A percentile compares a stretch with the other conserved stretches of the same genome.
Evolutionary conservation across 116 monocot species (phyloP).

Genomic region (Papilionanthe hybrid): DNA sequence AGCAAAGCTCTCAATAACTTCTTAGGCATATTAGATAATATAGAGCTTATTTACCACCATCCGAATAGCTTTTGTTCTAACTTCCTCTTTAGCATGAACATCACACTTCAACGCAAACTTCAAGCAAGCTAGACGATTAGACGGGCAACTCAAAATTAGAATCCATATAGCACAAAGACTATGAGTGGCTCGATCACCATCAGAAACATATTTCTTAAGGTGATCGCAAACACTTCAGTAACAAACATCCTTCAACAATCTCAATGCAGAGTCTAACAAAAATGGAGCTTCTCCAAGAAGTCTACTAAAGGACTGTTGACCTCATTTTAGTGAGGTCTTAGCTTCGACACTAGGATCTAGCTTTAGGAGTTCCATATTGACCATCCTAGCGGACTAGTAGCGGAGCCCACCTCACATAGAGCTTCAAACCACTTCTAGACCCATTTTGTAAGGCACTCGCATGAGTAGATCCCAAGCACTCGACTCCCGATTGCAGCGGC

Average conservation of each 20-base stretch:
- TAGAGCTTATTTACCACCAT: conserved; percentile 95
- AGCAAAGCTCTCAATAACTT: conserved; percentile 82
- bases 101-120: conserved; percentile 88
- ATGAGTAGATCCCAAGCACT: no score
- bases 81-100: conserved; percentile 85
- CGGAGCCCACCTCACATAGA: no score
- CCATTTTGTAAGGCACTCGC: no score
- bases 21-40: conserved; percentile 60
- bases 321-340: no score
- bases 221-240: conserved; percentile 33
- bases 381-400: no score
- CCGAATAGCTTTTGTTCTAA: conserved; percentile 86
- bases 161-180: conserved; percentile 90
- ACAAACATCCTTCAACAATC: conserved; percentile 81
- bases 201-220: conserved; percentile 46
- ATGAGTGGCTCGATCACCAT: conserved; percentile 84
- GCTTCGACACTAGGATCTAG: no score
- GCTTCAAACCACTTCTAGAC: no score
- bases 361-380: no score
- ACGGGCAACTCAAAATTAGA: conserved; percentile 70
- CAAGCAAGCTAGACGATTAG: conserved; percentile 54
- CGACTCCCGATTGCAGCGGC: no score
- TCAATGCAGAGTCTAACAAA: conserved; percentile 63
- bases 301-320: conserved; percentile 77
- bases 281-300: conserved; percentile 83